Conservation (phyloP, 2,329 filamentous ascomycete genomes). For the Curvularia spicifera region DNA sequence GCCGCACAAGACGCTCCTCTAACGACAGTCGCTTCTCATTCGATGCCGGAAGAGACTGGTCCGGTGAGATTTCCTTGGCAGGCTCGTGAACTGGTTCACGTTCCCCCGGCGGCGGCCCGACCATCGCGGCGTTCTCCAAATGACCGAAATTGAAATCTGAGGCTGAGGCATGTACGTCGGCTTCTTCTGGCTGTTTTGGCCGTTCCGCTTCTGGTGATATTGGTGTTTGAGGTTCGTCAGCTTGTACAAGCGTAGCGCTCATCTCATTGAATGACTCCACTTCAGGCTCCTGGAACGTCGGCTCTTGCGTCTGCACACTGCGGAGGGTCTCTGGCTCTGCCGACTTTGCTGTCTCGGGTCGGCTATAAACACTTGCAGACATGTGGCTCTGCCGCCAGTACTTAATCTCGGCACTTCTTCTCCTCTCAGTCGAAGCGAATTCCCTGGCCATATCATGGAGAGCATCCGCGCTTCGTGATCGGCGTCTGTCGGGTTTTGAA, state of each 20-base stretch:
- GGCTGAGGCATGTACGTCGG: slow-evolving; percentile 26
- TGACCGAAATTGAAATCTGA: slow-evolving; percentile 49
- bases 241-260: slow-evolving; percentile 32
- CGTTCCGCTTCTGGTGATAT: slow-evolving; percentile 11
- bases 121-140: slow-evolving; percentile 32
- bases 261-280: slow-evolving; percentile 30
- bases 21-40: slow-evolving; percentile 35
- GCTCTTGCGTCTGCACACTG: slow-evolving; percentile 33
- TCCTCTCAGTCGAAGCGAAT: slow-evolving; percentile 31
- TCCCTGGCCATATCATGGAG: slow-evolving; percentile 42
- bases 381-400: slow-evolving; percentile 47
- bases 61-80: slow-evolving; percentile 20
- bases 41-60: slow-evolving; percentile 16
- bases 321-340: slow-evolving; percentile 42
- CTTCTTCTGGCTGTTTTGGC: slow-evolving; percentile 7
- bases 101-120: slow-evolving; percentile 12
- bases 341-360: slow-evolving; percentile 44
- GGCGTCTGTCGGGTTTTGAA: slow-evolving; percentile 37
- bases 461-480: slow-evolving; percentile 49
- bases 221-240: slow-evolving; percentile 26
- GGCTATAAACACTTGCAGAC: slow-evolving; percentile 43
- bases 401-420: slow-evolving; percentile 46
- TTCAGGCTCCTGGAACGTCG: slow-evolving; percentile 25
- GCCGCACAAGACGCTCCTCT: slow-evolving; percentile 43
- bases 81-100: slow-evolving; percentile 8